Base-by-base conservation (phyloP, 106 monocot genomes). In the Vanilla planifolia region DNA sequence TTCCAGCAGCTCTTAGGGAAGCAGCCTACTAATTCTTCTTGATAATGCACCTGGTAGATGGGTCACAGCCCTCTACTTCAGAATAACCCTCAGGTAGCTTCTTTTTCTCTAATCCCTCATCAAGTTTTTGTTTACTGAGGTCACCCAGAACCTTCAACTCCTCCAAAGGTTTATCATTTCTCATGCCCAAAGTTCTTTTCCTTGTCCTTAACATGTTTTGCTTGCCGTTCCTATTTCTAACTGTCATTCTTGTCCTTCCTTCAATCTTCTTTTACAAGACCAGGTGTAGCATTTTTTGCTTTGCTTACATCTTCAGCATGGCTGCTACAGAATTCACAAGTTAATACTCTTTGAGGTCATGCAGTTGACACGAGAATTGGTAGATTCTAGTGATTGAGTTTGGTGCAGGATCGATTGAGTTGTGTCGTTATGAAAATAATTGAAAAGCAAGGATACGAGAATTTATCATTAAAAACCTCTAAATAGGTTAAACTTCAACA, bases 1-100 rank as follows among this genome's bases (percentile, higher is more conserved):
- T 61, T 65, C 91, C 91, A 24, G 91, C 79, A 6, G 86, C 85
- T 61, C 82, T 82, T 51, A 86, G 71, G 66, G 85, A 91, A 71
- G 85, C 91, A 62, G 82, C 63, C 58, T 86, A 72, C 30, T 76
- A 73, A 33, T 48, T 79, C 62, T 85, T 80, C 67, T 79, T 71
- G 36, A 74, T 71, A 26, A 69, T 58, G 46, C 91, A 91, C 42
- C 68, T 71, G 36, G 85, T 79, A 11, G 62, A 68, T 11, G 76
- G 73, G 51, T 85, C 91, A 57, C 91, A 91, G 47, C 60, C 82
- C 55, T 70, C 73, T 11, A 62, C 56, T 51, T 52, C 26, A 14
- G 70, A 42, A 65, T 50, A 44, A 35, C 27, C 10, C 43, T 34
- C 16, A 15, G 62, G 58, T 15, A 23, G 22, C n/a, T n/a, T n/a